These are phyloP conservation scores for Sporothrix globosa DNA, from an alignment of 2,329 filamentous ascomycete species.

Conservation along the genomic window DNA sequence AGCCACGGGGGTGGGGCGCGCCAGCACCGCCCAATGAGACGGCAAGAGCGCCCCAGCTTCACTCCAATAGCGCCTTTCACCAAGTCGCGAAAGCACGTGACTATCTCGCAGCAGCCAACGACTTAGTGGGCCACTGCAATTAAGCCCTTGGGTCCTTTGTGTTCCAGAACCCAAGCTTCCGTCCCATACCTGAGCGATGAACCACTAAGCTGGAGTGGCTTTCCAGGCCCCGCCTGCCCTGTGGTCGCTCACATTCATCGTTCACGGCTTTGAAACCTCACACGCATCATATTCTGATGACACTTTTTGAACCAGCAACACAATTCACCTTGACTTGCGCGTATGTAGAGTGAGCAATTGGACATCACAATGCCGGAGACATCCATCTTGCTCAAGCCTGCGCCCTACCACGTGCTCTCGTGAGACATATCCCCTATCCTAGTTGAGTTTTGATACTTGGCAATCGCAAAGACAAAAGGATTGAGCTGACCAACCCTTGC, in stretches of 20 bases:
- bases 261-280: not conserved
- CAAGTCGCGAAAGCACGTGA: slow-evolving; percentile 36
- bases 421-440: slow-evolving; percentile 45
- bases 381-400: slow-evolving; percentile 63
- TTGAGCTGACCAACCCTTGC: slow-evolving; percentile 6
- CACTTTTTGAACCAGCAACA: slow-evolving; percentile 1
- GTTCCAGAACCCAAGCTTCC: not conserved
- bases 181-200: not conserved
- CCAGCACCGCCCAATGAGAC: slow-evolving; percentile 14
- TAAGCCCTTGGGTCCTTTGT: not conserved
- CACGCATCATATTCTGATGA: slow-evolving; percentile 5
- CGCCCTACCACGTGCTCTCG: slow-evolving; percentile 77
- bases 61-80: not conserved
- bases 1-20: slow-evolving; percentile 20
- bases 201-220: not conserved
- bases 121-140: not conserved
- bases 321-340: not conserved
- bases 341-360: not conserved
- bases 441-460: slow-evolving; percentile 13
- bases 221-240: slow-evolving; percentile 21
- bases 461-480: not conserved
- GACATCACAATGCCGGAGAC: slow-evolving; percentile 48
- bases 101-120: not conserved
- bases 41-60: slow-evolving; percentile 1
- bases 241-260: not conserved